A percentile compares a stretch with the other conserved stretches of the same genome.
phyloP scores from a whole-genome alignment of 805 yeast species.

The Candida vaughaniae region DNA sequence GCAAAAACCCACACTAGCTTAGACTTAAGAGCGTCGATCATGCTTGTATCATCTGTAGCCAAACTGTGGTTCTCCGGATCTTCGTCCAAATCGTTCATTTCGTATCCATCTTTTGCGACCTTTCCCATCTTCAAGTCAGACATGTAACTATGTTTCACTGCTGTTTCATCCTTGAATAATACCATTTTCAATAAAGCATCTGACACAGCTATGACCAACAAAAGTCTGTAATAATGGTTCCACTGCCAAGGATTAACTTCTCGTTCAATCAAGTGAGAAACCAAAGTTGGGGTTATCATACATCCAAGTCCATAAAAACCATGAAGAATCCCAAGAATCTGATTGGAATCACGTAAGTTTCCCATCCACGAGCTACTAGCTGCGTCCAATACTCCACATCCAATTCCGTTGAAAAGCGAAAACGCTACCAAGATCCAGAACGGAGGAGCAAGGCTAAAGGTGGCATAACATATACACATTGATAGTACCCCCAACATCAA shows the following conservation, averaged over 20 bases:
- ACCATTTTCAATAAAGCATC: constrained; percentile 22
- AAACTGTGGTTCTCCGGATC: not conserved
- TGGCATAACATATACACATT: constrained; percentile 37
- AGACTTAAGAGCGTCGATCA: constrained; percentile 34
- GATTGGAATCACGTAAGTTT: constrained; percentile 44
- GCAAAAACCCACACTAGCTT: constrained; percentile 42
- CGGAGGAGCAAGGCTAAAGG: constrained; percentile 43
- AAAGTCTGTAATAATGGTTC: constrained; percentile 45
- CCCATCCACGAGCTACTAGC: constrained; percentile 55
- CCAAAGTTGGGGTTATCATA: constrained; percentile 48
- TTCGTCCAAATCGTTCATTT: constrained; percentile 1
- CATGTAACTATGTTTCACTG: constrained; percentile 40
- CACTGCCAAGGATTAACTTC: constrained; percentile 43
- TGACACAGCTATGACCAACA: constrained; percentile 25
- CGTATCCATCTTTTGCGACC: constrained; percentile 7
- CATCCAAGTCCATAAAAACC: constrained; percentile 56
- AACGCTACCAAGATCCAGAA: constrained; percentile 37
- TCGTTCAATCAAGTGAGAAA: constrained; percentile 39
- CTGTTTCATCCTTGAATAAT: constrained; percentile 43
- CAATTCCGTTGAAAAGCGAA: constrained; percentile 49
- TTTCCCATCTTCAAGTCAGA: constrained; percentile 13
- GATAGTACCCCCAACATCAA: constrained; percentile 30
- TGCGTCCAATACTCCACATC: constrained; percentile 58
- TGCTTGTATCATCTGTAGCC: constrained; percentile 2
- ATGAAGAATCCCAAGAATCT: constrained; percentile 51